Evolutionary conservation across 208 protist species (phyloP).

Genomic region (Strigomonas culicis): DNA sequence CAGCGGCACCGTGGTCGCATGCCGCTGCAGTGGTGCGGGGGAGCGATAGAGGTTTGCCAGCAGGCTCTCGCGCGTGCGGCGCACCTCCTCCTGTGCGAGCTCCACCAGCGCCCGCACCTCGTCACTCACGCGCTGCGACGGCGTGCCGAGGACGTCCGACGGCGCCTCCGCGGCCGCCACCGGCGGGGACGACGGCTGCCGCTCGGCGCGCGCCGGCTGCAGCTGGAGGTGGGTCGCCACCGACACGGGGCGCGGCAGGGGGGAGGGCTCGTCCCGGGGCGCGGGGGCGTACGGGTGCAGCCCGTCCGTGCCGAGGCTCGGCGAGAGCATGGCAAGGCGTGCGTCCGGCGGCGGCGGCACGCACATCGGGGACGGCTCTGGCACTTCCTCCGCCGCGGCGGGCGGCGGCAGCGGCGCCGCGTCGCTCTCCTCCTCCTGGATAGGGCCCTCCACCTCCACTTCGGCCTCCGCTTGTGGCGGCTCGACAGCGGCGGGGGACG

Average conservation of each 20-base stretch:
- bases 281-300: neutral
- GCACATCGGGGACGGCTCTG: neutral
- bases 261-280: neutral
- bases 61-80: conserved; percentile 62
- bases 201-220: too few species aligned
- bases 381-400: neutral
- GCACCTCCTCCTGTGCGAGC: conserved; percentile 59
- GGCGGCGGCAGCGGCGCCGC: neutral
- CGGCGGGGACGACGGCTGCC: too few species aligned
- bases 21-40: neutral
- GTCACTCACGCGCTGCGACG: conserved; percentile 45
- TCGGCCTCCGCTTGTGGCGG: neutral
- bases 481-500: neutral
- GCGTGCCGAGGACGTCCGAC: conserved; percentile 18
- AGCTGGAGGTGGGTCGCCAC: neutral
- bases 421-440: neutral
- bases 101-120: conserved; percentile 63
- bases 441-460: neutral
- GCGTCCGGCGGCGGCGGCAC: too few species aligned
- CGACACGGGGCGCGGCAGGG: neutral
- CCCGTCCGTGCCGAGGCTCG: too few species aligned
- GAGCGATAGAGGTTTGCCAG: conserved; percentile 29
- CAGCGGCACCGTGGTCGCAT: neutral
- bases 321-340: too few species aligned
- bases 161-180: neutral